Evolutionary conservation across 2,329 filamentous ascomycete genomes (phyloP).

Genomic region (Penicillium palitans): DNA sequence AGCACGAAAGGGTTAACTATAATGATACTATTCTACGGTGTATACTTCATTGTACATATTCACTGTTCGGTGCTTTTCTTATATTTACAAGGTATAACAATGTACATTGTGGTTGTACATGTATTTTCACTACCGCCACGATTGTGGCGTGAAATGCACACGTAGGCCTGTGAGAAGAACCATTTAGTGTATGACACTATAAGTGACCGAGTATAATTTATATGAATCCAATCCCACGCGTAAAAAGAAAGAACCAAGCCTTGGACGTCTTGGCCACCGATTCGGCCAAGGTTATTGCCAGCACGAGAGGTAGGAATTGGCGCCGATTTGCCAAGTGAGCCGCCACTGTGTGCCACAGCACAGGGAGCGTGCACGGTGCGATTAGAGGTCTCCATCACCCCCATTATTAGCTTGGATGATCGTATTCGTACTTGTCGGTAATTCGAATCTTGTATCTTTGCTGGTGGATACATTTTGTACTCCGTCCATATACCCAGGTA

Average conservation of each 20-base stretch:
- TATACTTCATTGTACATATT: no score
- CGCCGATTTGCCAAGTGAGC: constrained; percentile 7
- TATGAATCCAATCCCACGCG: neutral
- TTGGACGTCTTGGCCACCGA: neutral
- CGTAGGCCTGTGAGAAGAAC: neutral
- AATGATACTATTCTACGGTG: neutral
- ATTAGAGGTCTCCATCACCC: neutral
- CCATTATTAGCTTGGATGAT: neutral
- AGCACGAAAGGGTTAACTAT: neutral
- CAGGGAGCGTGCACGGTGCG: neutral
- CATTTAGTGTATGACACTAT: neutral
- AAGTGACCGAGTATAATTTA: neutral
- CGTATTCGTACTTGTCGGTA: neutral
- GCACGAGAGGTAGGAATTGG: constrained; percentile 1
- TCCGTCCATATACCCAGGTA: no score
- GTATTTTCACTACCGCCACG: neutral
- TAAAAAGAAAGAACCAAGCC: constrained; percentile 1
- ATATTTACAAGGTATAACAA: neutral
- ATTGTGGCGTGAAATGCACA: neutral
- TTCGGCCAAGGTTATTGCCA: neutral
- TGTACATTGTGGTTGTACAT: neutral
- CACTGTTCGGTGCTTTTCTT: no score
- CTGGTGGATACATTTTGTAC: neutral
- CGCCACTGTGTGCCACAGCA: neutral
- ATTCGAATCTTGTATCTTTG: neutral